Conservation (phyloP, 352 stramenopile species). For the Thalassiosira mediterranea region DNA sequence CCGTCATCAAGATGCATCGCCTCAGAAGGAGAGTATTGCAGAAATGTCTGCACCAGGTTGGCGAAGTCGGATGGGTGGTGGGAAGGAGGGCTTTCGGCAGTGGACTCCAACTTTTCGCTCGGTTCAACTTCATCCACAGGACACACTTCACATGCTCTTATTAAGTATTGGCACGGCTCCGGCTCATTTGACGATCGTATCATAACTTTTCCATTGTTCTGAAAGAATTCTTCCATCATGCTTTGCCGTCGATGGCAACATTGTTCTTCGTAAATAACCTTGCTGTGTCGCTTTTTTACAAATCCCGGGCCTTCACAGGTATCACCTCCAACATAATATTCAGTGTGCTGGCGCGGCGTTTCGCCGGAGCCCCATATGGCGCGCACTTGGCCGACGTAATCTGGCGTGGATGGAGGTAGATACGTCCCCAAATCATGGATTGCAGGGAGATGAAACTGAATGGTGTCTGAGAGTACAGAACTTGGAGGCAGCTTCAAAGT, state of each 20-base stretch:
- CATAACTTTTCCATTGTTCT: constrained; percentile 30
- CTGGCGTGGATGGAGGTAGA: constrained; percentile 17
- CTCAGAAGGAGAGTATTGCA: constrained; percentile 30
- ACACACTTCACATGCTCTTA: constrained; percentile 47
- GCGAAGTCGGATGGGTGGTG: constrained; percentile 34
- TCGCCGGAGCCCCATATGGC: constrained; percentile 24
- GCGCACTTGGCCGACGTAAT: constrained; percentile 34
- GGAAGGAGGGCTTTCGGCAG: neutral
- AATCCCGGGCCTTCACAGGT: constrained; percentile 8
- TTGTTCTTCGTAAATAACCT: constrained; percentile 48
- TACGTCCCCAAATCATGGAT: constrained; percentile 45
- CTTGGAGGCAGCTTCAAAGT: constrained; percentile 34
- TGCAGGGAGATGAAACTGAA: constrained; percentile 39
- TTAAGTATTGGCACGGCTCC: constrained; percentile 42
- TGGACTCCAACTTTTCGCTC: neutral
- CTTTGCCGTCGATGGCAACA: constrained; percentile 40
- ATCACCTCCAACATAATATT: constrained; percentile 59
- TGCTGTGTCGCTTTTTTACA: constrained; percentile 37
- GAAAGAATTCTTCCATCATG: constrained; percentile 52
- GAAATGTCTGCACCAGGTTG: constrained; percentile 47
- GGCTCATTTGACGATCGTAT: constrained; percentile 40
- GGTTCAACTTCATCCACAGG: constrained; percentile 7
- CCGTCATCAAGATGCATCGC: neutral
- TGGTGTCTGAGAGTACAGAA: constrained; percentile 40
- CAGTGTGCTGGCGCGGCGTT: constrained; percentile 19